Evolutionary conservation across 441 rosid genomes (phyloP).

Genomic region (Croton setiger): DNA sequence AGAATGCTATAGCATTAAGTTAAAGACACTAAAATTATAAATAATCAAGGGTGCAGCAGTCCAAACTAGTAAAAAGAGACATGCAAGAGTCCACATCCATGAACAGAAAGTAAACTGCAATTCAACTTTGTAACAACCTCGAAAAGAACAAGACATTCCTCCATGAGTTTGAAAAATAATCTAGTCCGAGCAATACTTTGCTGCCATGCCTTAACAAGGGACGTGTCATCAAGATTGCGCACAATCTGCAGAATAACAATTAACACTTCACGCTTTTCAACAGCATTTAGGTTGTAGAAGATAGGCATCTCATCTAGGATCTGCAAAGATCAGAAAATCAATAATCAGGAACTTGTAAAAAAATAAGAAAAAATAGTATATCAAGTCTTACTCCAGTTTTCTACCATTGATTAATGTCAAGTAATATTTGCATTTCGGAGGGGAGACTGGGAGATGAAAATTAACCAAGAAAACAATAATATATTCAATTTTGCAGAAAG

Average conservation of each 20-base stretch:
- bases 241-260: conserved; percentile 88
- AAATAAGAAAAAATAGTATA: not conserved
- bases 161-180: conserved; percentile 96
- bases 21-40: not conserved
- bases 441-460: not conserved
- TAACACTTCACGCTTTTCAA: conserved; percentile 97
- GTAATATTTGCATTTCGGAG: not conserved
- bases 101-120: conserved; percentile 16
- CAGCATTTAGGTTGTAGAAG: conserved; percentile 90
- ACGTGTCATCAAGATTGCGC: conserved; percentile 92
- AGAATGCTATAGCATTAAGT: not conserved
- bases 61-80: conserved; percentile 9
- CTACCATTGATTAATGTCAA: not conserved
- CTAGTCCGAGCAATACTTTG: conserved; percentile 98
- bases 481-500: too few species aligned
- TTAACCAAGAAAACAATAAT: not conserved
- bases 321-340: conserved; percentile 46
- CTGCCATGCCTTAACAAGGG: conserved; percentile 98
- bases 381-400: not conserved
- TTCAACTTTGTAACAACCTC: conserved; percentile 58
- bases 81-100: conserved; percentile 12
- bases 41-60: conserved; percentile 3
- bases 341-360: not conserved
- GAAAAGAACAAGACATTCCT: conserved; percentile 92
- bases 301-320: conserved; percentile 99